Evolutionary conservation across 2,329 filamentous ascomycete genomes (phyloP), one percentile per base, ranked within the genome.

Genomic region (Epichloe gansuensis): DNA sequence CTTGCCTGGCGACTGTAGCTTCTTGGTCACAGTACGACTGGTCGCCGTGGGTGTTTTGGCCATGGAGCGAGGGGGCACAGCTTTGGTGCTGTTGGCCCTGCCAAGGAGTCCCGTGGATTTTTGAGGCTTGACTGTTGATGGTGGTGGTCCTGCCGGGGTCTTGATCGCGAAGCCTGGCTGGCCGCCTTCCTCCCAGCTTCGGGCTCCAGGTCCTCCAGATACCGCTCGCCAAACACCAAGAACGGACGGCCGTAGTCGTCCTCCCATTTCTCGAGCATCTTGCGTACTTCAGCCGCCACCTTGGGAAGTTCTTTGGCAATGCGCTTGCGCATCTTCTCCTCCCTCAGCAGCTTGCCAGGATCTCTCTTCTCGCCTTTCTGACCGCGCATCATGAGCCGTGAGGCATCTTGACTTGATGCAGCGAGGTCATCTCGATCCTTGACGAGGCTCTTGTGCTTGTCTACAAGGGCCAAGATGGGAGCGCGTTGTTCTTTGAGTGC

Each of bases 241-340:
- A 98, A 98, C 3, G 91, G 88, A 11, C 90, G 82, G 3, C 90
- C 91, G 66, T 91, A 96, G 64, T 97, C 93, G 51, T 95, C 86
- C 66, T 98, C 93, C 83, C 89, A 98, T 46, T 77, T 73, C 65
- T 91, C 87, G 31, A 98, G 77, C n/a, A 80, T 76, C 66, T 84
- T 91, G 58, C 81, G 80, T 54, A 98, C 72, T n/a, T 97, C 90
- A 0, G 78, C 78, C 54, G 91, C 84, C 44, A 98, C 78, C 72
- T 95, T 97, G 52, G 93, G 93, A 34, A 98, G 75, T 64, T 98
- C 93, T 69, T 97, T 98, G 28, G 91, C 80, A 56, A 98, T 96
- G 54, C 91, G 81, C 79, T 98, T 98, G 55, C 93, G 83, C 88
- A 95, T 95, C 78, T 97, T 98, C 72, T 98, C 93, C 65, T 98